These are phyloP conservation scores for Stephania yunnanensis DNA, from an alignment of 164 flowering plant species.

Conservation along the genomic window DNA sequence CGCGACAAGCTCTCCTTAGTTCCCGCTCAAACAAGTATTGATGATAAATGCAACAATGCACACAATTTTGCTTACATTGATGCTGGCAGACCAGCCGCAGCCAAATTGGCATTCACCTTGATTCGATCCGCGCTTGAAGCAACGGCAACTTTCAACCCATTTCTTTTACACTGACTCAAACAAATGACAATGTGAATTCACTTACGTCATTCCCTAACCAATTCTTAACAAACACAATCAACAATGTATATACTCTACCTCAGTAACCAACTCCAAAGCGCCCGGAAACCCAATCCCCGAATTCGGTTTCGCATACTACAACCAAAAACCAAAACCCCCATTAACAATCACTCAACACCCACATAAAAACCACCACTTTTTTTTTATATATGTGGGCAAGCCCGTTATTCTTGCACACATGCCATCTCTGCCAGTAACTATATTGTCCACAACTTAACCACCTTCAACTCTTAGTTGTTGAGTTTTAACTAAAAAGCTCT, in stretches of 20 bases:
- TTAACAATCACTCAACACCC: background rate
- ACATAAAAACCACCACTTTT: background rate
- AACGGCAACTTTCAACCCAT: conserved; percentile 94
- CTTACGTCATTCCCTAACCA: conserved; percentile 2
- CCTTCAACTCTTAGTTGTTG: too few species aligned
- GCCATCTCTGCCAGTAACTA: too few species aligned
- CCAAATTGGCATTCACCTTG: conserved; percentile 90
- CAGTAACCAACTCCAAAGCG: conserved; percentile 76
- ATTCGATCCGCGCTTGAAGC: conserved; percentile 98
- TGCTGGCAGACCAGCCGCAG: conserved; percentile 79
- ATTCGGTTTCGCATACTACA: conserved; percentile 86
- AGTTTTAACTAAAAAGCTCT: too few species aligned
- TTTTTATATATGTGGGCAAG: too few species aligned
- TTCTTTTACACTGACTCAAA: conserved; percentile 65
- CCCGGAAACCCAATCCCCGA: conserved; percentile 98
- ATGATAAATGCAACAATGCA: background rate
- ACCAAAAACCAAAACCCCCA: background rate
- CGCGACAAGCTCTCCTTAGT: too few species aligned
- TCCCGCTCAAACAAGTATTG: background rate
- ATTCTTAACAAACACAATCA: conserved; percentile 1
- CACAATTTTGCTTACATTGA: conserved; percentile 46
- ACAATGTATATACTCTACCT: conserved; percentile 37
- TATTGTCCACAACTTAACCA: too few species aligned
- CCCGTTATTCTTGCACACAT: too few species aligned
- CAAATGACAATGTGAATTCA: conserved; percentile 1